A percentile compares a stretch with the other conserved stretches of the same genome.
phyloP scores from a whole-genome alignment of 140 eudicot species.

The Anethum foeniculum region DNA sequence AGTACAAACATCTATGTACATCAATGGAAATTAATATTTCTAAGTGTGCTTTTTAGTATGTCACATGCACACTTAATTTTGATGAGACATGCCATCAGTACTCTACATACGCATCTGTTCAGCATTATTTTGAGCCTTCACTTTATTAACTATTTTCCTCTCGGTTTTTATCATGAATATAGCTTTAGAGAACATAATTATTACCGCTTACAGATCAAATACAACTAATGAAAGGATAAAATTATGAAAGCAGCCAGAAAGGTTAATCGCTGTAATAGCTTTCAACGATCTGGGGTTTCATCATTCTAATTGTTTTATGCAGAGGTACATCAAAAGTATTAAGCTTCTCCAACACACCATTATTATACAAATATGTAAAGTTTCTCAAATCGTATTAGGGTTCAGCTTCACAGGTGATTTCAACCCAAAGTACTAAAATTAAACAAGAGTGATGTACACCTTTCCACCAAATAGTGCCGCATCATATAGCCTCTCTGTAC shows the following conservation, averaged over 20 bases:
- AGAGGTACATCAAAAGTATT: background rate
- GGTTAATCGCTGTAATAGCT: background rate
- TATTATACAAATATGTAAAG: background rate
- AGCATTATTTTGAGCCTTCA: background rate
- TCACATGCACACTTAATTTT: background rate
- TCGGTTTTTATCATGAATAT: background rate
- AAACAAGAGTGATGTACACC: conserved; percentile 33
- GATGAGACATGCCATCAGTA: background rate
- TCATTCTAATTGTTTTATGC: background rate
- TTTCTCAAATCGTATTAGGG: background rate
- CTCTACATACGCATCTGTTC: background rate
- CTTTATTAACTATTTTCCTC: background rate
- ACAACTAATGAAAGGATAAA: background rate
- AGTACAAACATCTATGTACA: background rate
- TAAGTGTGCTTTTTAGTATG: background rate
- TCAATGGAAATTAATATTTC: background rate
- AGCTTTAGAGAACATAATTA: background rate
- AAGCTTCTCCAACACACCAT: conserved; percentile 1
- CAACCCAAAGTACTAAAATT: background rate
- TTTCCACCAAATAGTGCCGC: conserved; percentile 87
- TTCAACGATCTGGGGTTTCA: background rate
- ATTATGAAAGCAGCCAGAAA: background rate
- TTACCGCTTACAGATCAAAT: background rate
- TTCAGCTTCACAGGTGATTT: background rate
- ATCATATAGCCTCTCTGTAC: conserved; percentile 91